Conservation (phyloP, 177 flowering plant genomes). For the Vitis hybrid region DNA sequence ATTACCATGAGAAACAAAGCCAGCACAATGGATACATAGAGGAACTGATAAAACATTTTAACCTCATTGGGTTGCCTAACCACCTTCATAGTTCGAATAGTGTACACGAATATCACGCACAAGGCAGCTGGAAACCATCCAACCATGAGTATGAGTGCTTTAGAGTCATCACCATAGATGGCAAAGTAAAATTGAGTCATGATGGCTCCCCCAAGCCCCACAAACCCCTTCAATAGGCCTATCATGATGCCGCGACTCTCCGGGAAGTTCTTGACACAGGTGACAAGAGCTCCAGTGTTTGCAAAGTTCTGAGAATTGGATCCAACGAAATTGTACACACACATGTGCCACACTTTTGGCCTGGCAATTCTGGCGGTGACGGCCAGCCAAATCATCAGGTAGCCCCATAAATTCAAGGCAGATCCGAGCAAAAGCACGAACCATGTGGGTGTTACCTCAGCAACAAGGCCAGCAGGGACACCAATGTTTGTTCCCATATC, state of each 20-base stretch:
- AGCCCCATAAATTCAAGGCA: slow-evolving; percentile 67
- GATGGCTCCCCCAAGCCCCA: slow-evolving; percentile 79
- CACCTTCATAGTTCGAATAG: slow-evolving; percentile 40
- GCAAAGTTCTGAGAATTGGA: slow-evolving; percentile 87
- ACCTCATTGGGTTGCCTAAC: slow-evolving; percentile 40
- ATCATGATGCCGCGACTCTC: slow-evolving; percentile 67
- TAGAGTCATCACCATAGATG: slow-evolving; percentile 67
- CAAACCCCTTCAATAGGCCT: slow-evolving; percentile 72
- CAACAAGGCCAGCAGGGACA: slow-evolving; percentile 63
- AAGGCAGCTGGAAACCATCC: slow-evolving; percentile 76
- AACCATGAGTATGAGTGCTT: slow-evolving; percentile 59
- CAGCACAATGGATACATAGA: slow-evolving; percentile 47
- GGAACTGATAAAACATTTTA: slow-evolving; percentile 56
- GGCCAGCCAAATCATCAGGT: slow-evolving; percentile 80
- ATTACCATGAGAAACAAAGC: slow-evolving; percentile 67
- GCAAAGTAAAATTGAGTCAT: slow-evolving; percentile 72
- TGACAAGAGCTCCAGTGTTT: slow-evolving; percentile 72
- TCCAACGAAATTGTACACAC: slow-evolving; percentile 69
- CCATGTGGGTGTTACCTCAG: slow-evolving; percentile 77
- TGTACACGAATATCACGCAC: slow-evolving; percentile 54
- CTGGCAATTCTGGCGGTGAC: slow-evolving; percentile 49
- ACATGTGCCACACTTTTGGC: slow-evolving; percentile 84
- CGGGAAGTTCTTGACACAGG: slow-evolving; percentile 84
- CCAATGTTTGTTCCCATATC: slow-evolving; percentile 81
- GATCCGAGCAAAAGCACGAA: slow-evolving; percentile 63